Percentiles rank a stretch among this genome's conserved stretches.
These are phyloP conservation scores for Hyaloscypha hepaticicola DNA, from an alignment of 495 filamentous ascomycete genomes.

Conservation along the genomic window DNA sequence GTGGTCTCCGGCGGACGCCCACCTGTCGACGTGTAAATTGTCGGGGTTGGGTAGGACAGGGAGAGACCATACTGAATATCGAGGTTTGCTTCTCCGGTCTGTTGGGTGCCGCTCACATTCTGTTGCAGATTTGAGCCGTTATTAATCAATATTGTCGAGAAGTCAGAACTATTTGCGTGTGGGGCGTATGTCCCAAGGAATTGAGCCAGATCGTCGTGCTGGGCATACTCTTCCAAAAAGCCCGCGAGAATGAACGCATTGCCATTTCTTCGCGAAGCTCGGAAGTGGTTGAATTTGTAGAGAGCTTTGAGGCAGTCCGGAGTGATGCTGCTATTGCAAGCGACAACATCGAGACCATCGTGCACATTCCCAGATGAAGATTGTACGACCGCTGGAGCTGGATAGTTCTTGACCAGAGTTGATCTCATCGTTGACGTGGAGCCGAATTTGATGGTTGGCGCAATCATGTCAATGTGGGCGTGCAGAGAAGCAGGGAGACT, in stretches of 20 bases:
- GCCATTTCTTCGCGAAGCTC: slow-evolving; percentile 1
- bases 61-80: slow-evolving; percentile 39
- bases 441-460: slow-evolving; percentile 46
- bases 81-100: slow-evolving; percentile 50
- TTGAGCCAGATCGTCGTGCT: slow-evolving; percentile 8
- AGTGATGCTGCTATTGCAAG: slow-evolving; percentile 16
- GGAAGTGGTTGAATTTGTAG: slow-evolving; percentile 15
- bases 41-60: slow-evolving; percentile 1
- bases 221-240: slow-evolving; percentile 3
- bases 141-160: slow-evolving; percentile 7
- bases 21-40: slow-evolving; percentile 2
- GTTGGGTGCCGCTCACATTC: not conserved
- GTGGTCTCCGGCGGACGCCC: slow-evolving; percentile 11
- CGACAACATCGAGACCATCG: slow-evolving; percentile 4
- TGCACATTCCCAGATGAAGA: slow-evolving; percentile 1
- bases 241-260: slow-evolving; percentile 2
- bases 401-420: not conserved
- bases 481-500: slow-evolving; percentile 52
- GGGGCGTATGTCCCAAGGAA: not conserved
- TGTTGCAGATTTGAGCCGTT: not conserved
- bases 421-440: not conserved
- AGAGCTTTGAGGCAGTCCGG: slow-evolving; percentile 18
- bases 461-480: slow-evolving; percentile 57
- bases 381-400: not conserved
- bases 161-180: slow-evolving; percentile 1